Base-by-base conservation (phyloP, 164 flowering plant species). In the Berberis thunbergii region DNA sequence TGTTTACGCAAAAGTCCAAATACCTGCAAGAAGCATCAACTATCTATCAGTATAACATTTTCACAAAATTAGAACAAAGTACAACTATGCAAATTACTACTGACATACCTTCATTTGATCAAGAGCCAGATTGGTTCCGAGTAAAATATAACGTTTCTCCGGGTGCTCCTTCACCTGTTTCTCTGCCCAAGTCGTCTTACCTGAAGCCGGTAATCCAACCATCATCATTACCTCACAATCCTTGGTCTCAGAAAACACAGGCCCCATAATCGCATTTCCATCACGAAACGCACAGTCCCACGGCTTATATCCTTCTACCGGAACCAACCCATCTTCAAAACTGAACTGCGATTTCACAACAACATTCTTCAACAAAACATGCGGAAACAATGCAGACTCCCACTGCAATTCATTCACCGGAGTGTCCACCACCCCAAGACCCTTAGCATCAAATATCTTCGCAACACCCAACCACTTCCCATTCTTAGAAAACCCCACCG, bases 181-280 rank as follows among this genome's bases (percentile, higher is more conserved):
- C 65, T 86, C 88, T 3, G 86, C 85, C 88, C 88, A 86, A 1
- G 85, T 82, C 63, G 74, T 79, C 68, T 86, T 84, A 1, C 88
- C 86, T 49, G 84, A 83, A 69, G 88, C 86, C 55, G 91, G 88
- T 52, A 86, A 74, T 2, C 88, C 88, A 41, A 86, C 86, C 91
- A 84, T 76, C 91, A 86, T 86, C 57, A 84, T 63, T 53, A 81
- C 76, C 67, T 86, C 85, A 76, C 85, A 79, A 56, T 82, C 78
- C 57, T 60, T 63, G 7, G 67, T 46, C 26, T 70, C 50, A 46
- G 69, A 58, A 65, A 78, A 73, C 12, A 60, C 6, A 2, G 86
- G 86, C 12, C 91, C 86, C 57, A 69, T 45, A 11, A 77, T 53
- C 11, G 75, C 79, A 69, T 77, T 79, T 57, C 80, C 83, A 75